Base-by-base conservation (phyloP, 257 asterid species). In the Jasminum sambac region DNA sequence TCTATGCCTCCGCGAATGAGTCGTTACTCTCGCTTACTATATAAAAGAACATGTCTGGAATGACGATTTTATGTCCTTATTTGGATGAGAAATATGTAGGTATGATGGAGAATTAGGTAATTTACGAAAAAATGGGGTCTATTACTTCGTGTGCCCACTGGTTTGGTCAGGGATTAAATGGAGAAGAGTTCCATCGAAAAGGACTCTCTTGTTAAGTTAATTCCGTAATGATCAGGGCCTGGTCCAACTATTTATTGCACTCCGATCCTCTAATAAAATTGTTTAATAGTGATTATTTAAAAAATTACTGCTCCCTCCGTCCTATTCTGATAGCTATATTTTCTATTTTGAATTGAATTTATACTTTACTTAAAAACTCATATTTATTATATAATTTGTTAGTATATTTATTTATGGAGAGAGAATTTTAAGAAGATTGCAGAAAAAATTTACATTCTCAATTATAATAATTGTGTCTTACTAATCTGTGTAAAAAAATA, bases 1-100 rank as follows among this genome's bases (percentile, higher is more conserved):
- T 38, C 65, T 40, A 69, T 70, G 77, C 78, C 69, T 82, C 85
- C 92, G 85, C 90, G 90, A 76, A 76, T 81, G 81, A 69, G 70
- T 44, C 71, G 68, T 7, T 23, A 1, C 42, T 24, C 80, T 21
- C 64, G 6, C 60, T 17, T 66, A 38, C 48, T 46, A 11, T 38
- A 64, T 37, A 66, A 39, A 58, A 74, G 64, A 70, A 68, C 66
- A 48, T 68, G 21, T 26, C 2, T 57, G 36, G 61, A 68, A 72
- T 61, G 77, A 75, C 81, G 68, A 66, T 73, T 42, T 48, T 38
- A 71, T 78, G 61, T 71, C 48, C 66, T 43, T 50, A 19, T 17
- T 16, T 43, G 41, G 30, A 23, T 0, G 71, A 38, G 43, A 69
- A 44, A 34, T 63, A 68, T 71, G 50, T 69, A 4, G 71, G 8